These are phyloP conservation scores for Populus nigra DNA, from an alignment of 345 rosid species.

Conservation along the genomic window DNA sequence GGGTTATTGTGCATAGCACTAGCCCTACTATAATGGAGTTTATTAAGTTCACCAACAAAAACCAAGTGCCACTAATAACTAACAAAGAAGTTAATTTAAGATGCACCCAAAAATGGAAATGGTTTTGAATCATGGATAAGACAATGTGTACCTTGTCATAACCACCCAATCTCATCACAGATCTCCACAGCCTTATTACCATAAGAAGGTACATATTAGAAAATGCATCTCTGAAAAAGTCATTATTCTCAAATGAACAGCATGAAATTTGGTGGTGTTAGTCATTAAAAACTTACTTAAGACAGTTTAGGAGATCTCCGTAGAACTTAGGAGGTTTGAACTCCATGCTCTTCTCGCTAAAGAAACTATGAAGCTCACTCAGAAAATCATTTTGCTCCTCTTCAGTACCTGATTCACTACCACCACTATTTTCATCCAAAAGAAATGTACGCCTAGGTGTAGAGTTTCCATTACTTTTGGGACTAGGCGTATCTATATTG, in stretches of 20 bases:
- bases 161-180: slow-evolving; percentile 67
- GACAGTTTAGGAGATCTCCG: slow-evolving; percentile 64
- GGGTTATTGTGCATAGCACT: neutral
- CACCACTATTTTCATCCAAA: slow-evolving; percentile 42
- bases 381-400: slow-evolving; percentile 58
- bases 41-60: neutral
- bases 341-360: slow-evolving; percentile 52
- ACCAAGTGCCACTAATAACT: neutral
- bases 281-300: slow-evolving; percentile 45
- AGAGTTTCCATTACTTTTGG: slow-evolving; percentile 33
- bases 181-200: slow-evolving; percentile 60
- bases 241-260: neutral
- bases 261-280: neutral
- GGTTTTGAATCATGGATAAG: neutral
- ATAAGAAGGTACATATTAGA: neutral
- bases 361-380: slow-evolving; percentile 58
- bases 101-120: neutral
- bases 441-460: slow-evolving; percentile 33
- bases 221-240: neutral
- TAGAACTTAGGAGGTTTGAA: slow-evolving; percentile 76
- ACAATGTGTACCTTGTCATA: slow-evolving; percentile 55
- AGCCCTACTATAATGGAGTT: neutral
- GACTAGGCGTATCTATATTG: slow-evolving; percentile 22
- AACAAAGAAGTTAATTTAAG: neutral
- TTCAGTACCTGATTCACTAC: slow-evolving; percentile 63